Base-by-base conservation (phyloP, 75 land plant species). In the Sequoia sempervirens region DNA sequence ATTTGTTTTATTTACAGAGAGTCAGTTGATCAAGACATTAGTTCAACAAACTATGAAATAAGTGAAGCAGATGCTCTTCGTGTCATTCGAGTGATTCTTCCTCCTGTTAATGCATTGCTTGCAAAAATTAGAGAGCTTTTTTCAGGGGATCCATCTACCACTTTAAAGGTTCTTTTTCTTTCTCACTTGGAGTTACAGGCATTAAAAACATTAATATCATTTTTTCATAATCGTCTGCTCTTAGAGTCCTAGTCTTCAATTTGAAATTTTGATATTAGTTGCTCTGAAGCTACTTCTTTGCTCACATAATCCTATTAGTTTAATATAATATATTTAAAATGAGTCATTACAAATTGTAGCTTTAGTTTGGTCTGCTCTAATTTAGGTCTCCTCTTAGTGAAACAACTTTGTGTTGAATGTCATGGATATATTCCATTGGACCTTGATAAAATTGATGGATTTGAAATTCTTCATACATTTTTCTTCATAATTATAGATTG, bases 61-160 rank as follows among this genome's bases (percentile, higher is more conserved):
- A 92, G 76, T 53, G 96, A 95, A 79, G 92, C 90, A 4, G 96
- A 95, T 72, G 82, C 90, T 12, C 69, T 91, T 53, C 82, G 87
- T 28, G 82, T 87, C 43, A 87, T 87, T 20, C 86, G 89, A 84
- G n/a, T 88, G 12, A 50, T 92, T 36, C 88, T 97, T 76, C 97
- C 99, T 56, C 83, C 88, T 54, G 61, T 85, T 38, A 97, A 97
- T 87, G 85, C 90, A 56, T 86, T 84, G 18, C 82, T 97, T 75
- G 84, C 83, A 68, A 91, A 88, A 79, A 82, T 80, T 26, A 82
- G 85, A 58, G 84, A 93, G 30, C 82, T 97, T 34, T 97, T 97
- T 85, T 95, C 93, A n/a, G 97, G 99, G 64, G 97, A 95, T 23
- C 97, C 99, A 50, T 84, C 87, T 47, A 95, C 88, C 89, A 95